Base-by-base conservation (phyloP, 202 grass and related monocot species). In the Brachypodium distachyon region DNA sequence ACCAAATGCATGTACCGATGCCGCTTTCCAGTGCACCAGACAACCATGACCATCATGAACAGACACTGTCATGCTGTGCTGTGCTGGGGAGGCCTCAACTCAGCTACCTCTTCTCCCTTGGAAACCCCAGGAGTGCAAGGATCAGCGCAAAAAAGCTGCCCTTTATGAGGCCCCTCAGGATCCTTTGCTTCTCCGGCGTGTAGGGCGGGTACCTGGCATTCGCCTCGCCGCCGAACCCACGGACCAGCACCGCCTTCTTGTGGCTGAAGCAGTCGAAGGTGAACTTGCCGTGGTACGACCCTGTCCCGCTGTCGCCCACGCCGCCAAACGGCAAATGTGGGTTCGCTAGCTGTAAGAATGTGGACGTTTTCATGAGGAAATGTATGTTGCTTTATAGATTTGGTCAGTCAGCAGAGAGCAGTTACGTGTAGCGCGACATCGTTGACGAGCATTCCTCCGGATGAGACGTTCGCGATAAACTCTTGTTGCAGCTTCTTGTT, bases 251-350 rank as follows among this genome's bases (percentile, higher is more conserved):
- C 0, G 66, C 87, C 77, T 99, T 99, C 67, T 84, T 96, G 56
- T 99, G 96, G 62, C 61, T 96, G 72, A 99, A 99, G 61, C 87
- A 75, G 43, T 96, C 96, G 33, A 96, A 99, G 32, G 78, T 87
- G 78, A 96, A 96, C 59, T 93, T 97, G 37, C 94, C 94, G 4
- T 97, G 94, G 81, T 97, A 97, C 0, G 81, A 68, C n/a, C 94
- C 94, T 0, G 63, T 89, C 36, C 94, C 94, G 4, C 94, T 97
- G 16, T 97, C 94, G 5, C 93, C 94, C 1, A 93, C 90, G 7
- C 93, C 94, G 1, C 94, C 94, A 13, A 97, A 97, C 2, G 94
- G 94, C 48, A 97, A 9, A 34, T 91, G 25, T 0, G 65, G 85
- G 55, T 89, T 99, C 18, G 85, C 9, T 23, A 99, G 81, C 96